Conservation (phyloP, 345 rosid species). For the Physaria fendleri region DNA sequence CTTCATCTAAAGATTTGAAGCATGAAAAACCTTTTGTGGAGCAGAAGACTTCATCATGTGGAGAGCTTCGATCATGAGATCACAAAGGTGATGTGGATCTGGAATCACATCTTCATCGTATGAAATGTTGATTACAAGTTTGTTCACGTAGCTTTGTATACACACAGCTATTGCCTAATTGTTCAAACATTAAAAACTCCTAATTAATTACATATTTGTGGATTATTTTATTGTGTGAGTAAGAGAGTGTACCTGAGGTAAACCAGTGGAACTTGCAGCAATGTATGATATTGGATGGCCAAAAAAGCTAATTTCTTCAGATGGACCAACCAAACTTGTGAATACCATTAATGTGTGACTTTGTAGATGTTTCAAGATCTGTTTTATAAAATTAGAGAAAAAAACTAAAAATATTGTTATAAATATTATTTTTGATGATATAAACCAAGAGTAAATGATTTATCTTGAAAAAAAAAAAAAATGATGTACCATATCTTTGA, state of each 20-base stretch:
- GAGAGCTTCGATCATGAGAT: conserved; percentile 50
- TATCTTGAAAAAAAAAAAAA: too few species aligned
- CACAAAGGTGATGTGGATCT: conserved; percentile 54
- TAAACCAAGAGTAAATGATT: neutral
- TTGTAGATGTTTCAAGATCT: conserved; percentile 10
- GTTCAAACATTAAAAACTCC: neutral
- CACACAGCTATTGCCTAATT: conserved; percentile 58
- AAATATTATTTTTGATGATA: neutral
- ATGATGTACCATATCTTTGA: conserved; percentile 48
- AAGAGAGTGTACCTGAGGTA: conserved; percentile 44
- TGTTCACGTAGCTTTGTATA: conserved; percentile 59
- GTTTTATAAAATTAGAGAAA: neutral
- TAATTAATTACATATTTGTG: too few species aligned
- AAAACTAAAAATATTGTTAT: neutral
- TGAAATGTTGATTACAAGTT: conserved; percentile 44
- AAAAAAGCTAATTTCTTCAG: conserved; percentile 45
- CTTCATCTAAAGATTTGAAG: neutral
- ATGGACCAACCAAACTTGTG: conserved; percentile 48
- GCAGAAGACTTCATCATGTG: conserved; percentile 35
- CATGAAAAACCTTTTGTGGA: neutral
- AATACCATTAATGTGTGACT: conserved; percentile 31
- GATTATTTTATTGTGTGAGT: too few species aligned
- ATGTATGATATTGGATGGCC: conserved; percentile 33
- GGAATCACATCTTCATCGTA: conserved; percentile 58
- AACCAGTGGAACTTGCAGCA: conserved; percentile 44